Conservation (phyloP, 1,284 basidiomycete genomes). For the Kwoniella shivajii region DNA sequence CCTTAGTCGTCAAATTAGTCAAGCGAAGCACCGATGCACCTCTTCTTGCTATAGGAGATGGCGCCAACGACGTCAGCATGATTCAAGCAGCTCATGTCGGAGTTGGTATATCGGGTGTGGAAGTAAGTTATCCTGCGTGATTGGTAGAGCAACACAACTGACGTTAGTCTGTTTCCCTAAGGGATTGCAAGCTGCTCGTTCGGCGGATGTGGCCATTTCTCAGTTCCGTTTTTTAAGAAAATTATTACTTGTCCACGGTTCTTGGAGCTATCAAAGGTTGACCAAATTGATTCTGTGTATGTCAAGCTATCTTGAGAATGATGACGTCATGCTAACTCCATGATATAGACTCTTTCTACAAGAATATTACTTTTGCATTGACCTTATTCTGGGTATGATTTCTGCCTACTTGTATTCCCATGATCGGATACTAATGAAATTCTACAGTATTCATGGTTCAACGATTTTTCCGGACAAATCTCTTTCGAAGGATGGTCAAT, state of each 20-base stretch:
- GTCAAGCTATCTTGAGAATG: conserved; percentile 43
- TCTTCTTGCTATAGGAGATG: conserved; percentile 82
- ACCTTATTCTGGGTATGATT: conserved; percentile 88
- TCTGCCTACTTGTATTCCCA: neutral
- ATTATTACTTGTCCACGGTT: conserved; percentile 91
- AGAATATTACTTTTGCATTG: conserved; percentile 97
- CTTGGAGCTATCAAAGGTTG: conserved; percentile 95
- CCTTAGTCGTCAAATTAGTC: conserved; percentile 95
- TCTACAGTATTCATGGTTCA: conserved; percentile 89
- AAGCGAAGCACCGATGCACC: conserved; percentile 94
- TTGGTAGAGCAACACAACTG: neutral
- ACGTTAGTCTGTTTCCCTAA: conserved; percentile 42
- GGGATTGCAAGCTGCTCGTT: conserved; percentile 96
- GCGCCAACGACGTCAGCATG: conserved; percentile 65
- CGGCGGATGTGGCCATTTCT: conserved; percentile 95
- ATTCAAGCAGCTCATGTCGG: conserved; percentile 70
- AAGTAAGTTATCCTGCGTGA: conserved; percentile 59
- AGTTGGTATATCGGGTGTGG: conserved; percentile 96
- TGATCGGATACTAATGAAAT: neutral
- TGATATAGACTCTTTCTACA: conserved; percentile 83
- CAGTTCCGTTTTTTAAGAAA: conserved; percentile 98
- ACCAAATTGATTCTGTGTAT: conserved; percentile 92
- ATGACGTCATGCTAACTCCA: conserved; percentile 7
- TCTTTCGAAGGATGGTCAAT: conserved; percentile 99
- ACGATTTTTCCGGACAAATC: conserved; percentile 98